Percentiles rank a stretch among this genome's conserved stretches.
Evolutionary conservation across 345 rosid species (phyloP).

Genomic region (Populus pruinosa): DNA sequence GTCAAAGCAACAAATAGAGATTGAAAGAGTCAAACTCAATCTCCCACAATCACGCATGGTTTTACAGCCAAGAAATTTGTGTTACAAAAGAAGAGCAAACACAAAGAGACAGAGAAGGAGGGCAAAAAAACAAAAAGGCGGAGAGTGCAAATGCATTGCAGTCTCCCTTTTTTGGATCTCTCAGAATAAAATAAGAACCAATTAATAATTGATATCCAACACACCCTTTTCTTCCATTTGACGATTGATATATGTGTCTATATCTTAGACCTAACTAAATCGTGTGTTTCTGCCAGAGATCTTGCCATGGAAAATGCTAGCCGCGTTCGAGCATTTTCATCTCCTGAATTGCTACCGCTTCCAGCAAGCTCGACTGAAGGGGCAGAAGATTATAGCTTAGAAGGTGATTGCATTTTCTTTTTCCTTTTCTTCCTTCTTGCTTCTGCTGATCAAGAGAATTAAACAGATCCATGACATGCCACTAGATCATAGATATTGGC

Average conservation of each 20-base stretch:
- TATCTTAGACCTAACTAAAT: background rate
- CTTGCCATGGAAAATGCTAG: slow-evolving; percentile 20
- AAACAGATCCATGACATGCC: too few species aligned
- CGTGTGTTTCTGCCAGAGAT: background rate
- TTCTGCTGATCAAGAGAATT: too few species aligned
- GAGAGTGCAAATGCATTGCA: background rate
- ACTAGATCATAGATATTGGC: background rate
- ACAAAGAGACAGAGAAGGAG: background rate
- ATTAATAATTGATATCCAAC: background rate
- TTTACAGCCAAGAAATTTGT: background rate
- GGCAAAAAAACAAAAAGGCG: background rate
- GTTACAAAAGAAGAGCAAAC: background rate
- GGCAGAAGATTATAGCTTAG: slow-evolving; percentile 40
- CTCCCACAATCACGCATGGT: slow-evolving; percentile 15
- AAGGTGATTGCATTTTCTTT: slow-evolving; percentile 29
- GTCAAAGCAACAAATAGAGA: background rate
- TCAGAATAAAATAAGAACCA: background rate
- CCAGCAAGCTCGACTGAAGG: slow-evolving; percentile 14
- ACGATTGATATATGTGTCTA: background rate
- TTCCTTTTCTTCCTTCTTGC: background rate
- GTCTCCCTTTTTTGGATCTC: slow-evolving; percentile 6
- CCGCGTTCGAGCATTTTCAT: slow-evolving; percentile 40
- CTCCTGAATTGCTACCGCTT: slow-evolving; percentile 43
- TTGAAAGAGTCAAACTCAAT: slow-evolving; percentile 17
- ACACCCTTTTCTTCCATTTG: too few species aligned